A percentile compares a stretch with the other conserved stretches of the same genome.
These are phyloP conservation scores for Wallacemonas collosoma DNA, from an alignment of 208 protist species.

Conservation along the genomic window DNA sequence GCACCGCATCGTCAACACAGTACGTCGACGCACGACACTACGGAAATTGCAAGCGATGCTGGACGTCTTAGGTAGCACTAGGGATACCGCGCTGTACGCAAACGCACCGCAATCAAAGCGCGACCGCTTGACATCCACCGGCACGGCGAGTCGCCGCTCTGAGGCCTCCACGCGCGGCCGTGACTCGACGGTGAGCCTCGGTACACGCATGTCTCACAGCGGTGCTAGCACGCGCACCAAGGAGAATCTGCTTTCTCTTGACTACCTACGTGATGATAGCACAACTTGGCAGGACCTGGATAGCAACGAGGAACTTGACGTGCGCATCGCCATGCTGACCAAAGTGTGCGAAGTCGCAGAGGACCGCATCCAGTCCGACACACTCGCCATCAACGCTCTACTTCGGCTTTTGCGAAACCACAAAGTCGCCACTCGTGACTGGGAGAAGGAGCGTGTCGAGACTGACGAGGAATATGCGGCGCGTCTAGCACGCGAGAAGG, in stretches of 20 bases:
- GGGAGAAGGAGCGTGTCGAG: conserved; percentile 13
- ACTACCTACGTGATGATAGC: background rate
- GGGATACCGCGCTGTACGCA: background rate
- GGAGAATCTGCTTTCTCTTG: conserved; percentile 8
- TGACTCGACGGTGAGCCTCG: background rate
- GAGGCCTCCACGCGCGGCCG: background rate
- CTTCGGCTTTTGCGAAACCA: conserved; percentile 28
- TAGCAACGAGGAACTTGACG: conserved; percentile 16
- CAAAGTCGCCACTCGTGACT: conserved; percentile 2
- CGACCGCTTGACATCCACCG: background rate
- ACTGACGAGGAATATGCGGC: conserved; percentile 13
- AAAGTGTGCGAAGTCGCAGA: conserved; percentile 24
- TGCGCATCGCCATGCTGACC: conserved; percentile 11
- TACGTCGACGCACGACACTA: conserved; percentile 12
- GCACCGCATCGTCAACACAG: conserved; percentile 13
- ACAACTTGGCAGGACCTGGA: background rate
- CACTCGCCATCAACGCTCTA: conserved; percentile 37
- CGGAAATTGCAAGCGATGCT: conserved; percentile 12
- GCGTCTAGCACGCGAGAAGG: conserved; percentile 18
- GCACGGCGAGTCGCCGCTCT: background rate
- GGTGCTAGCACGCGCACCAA: background rate
- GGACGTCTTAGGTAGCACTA: background rate
- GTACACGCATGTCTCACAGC: background rate
- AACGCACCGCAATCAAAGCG: background rate
- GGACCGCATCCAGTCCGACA: conserved; percentile 23